phyloP scores from a whole-genome alignment of 1,284 basidiomycete genomes.

The Mycena citricolor region DNA sequence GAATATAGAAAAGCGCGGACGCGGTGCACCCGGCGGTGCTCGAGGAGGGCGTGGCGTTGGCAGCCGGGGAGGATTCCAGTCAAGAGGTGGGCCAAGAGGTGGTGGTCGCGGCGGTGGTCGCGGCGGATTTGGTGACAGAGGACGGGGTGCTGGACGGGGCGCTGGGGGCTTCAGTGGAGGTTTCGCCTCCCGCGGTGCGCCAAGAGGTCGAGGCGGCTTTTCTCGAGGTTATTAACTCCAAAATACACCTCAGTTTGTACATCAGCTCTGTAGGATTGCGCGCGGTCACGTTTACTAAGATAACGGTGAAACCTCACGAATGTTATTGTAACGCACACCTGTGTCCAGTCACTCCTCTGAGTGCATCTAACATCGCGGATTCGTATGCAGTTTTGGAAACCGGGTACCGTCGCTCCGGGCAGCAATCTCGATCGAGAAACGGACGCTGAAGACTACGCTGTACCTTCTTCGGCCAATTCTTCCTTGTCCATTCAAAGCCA shows the following conservation, averaged over 20 bases:
- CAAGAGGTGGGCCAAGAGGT: conserved; percentile 41
- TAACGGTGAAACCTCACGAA: too few species aligned
- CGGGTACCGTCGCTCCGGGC: conserved; percentile 83
- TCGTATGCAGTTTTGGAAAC: conserved; percentile 78
- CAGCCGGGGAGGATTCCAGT: conserved; percentile 41
- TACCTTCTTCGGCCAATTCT: conserved; percentile 27
- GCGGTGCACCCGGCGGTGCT: conserved; percentile 42
- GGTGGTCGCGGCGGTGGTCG: conserved; percentile 30
- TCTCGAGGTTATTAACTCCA: too few species aligned
- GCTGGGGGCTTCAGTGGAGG: conserved; percentile 25
- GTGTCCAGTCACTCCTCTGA: too few species aligned
- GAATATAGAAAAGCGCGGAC: conserved; percentile 46
- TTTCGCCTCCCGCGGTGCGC: conserved; percentile 4
- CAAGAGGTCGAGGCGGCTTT: conserved; percentile 15
- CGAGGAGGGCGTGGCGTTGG: conserved; percentile 43
- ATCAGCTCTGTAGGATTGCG: too few species aligned
- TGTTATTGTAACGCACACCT: too few species aligned
- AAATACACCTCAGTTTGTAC: too few species aligned
- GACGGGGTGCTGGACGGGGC: conserved; percentile 37
- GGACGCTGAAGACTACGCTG: conserved; percentile 60
- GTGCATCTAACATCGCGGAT: too few species aligned
- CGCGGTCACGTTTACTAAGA: too few species aligned
- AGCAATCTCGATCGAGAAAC: conserved; percentile 84
- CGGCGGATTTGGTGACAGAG: conserved; percentile 38
- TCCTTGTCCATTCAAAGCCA: conserved; percentile 70